Evolutionary conservation across 495 filamentous ascomycete species (phyloP).

Genomic region (Baudoinia panamericana): DNA sequence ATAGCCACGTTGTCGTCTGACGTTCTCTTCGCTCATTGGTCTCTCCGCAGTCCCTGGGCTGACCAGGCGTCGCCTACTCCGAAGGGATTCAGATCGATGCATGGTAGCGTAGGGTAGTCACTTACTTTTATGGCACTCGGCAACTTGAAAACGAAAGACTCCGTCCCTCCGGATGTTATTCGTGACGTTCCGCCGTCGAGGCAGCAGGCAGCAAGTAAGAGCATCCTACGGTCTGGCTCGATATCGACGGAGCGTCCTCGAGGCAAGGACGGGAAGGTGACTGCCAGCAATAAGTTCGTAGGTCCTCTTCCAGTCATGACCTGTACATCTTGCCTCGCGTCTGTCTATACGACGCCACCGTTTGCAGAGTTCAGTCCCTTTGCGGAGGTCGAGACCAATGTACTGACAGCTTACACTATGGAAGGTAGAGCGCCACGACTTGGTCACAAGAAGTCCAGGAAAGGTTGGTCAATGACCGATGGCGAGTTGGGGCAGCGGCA

Average conservation of each 20-base stretch:
- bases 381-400: neutral
- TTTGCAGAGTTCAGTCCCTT: conserved; percentile 2
- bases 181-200: too few relatives aligned
- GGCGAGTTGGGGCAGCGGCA: neutral
- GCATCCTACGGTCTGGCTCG: neutral
- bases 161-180: too few relatives aligned
- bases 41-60: too few relatives aligned
- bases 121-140: too few relatives aligned
- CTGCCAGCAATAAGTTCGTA: conserved; percentile 12
- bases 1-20: too few relatives aligned
- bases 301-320: neutral
- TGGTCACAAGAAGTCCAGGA: conserved; percentile 19
- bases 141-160: too few relatives aligned
- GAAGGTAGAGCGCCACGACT: conserved; percentile 17
- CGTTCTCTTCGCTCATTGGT: too few relatives aligned
- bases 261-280: neutral
- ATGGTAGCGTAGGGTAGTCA: too few relatives aligned
- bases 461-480: conserved; percentile 1
- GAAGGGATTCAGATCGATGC: too few relatives aligned
- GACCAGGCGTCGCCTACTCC: too few relatives aligned
- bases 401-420: conserved; percentile 5
- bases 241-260: too few relatives aligned
- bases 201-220: conserved; percentile 2
- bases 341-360: neutral
- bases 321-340: neutral